Conservation (phyloP, 768 basidiomycete genomes). For the Boletus huronensis region DNA sequence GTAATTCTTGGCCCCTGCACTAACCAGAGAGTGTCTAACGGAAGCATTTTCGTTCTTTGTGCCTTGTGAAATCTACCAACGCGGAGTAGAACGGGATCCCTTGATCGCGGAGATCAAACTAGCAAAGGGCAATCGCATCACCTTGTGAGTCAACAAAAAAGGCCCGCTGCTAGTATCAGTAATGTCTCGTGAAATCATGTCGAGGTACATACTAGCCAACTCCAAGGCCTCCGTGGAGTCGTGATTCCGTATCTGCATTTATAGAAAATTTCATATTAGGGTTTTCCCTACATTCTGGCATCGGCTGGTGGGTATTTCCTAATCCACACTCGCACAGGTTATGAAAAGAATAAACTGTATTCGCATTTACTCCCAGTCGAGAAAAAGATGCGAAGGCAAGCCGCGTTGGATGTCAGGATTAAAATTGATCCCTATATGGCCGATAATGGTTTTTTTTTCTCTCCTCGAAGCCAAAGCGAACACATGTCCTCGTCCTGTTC, state of each 20-base stretch:
- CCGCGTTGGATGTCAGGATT: background rate
- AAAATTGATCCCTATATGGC: constrained; percentile 2
- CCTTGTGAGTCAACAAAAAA: constrained; percentile 1
- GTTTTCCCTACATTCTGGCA: background rate
- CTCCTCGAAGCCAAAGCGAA: background rate
- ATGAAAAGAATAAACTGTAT: background rate
- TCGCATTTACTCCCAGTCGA: background rate
- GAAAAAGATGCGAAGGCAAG: background rate
- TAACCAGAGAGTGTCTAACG: constrained; percentile 24
- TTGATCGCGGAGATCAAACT: constrained; percentile 32
- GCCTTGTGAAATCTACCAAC: constrained; percentile 6
- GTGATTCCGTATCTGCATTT: background rate
- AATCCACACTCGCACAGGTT: background rate
- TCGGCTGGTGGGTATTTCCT: background rate
- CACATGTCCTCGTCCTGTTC: background rate
- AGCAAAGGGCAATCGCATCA: constrained; percentile 5
- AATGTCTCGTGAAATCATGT: constrained; percentile 1
- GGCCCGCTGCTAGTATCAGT: constrained; percentile 1
- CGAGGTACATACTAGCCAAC: background rate
- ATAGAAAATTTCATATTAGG: background rate
- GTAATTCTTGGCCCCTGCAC: constrained; percentile 12
- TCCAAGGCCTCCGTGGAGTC: constrained; percentile 29
- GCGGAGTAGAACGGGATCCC: constrained; percentile 6
- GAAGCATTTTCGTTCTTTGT: constrained; percentile 23
- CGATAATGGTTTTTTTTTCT: background rate